A percentile compares a stretch with the other conserved stretches of the same genome.
Evolutionary conservation across 2,329 filamentous ascomycete species (phyloP).

Genomic region (Aureobasidium sp.): DNA sequence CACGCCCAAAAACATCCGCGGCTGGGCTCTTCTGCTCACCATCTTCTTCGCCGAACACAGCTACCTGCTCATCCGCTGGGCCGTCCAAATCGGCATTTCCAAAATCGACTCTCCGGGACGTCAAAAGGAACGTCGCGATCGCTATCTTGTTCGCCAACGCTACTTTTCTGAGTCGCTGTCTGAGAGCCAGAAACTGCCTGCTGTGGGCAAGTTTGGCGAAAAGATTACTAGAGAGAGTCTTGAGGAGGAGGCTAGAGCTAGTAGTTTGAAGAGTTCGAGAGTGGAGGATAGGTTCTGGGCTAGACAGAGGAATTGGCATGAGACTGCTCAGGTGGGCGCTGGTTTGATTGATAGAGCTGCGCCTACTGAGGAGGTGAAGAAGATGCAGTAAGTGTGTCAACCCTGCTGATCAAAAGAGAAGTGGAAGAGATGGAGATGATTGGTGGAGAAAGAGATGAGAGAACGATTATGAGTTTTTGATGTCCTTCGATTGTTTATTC

Average conservation of each 20-base stretch:
- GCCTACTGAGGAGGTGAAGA: constrained; percentile 13
- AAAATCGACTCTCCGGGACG: constrained; percentile 81
- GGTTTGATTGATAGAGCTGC: constrained; percentile 39
- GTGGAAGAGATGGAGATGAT: too few species aligned
- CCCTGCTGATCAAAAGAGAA: too few species aligned
- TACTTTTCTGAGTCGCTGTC: constrained; percentile 67
- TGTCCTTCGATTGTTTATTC: too few species aligned
- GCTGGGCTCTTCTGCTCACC: constrained; percentile 71
- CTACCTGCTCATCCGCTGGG: constrained; percentile 69
- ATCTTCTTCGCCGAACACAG: constrained; percentile 84
- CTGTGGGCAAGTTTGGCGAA: constrained; percentile 41
- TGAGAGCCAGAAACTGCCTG: constrained; percentile 38
- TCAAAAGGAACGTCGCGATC: constrained; percentile 74
- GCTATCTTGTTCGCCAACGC: constrained; percentile 70
- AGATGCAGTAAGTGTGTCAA: constrained; percentile 12
- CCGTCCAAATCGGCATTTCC: constrained; percentile 62
- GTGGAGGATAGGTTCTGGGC: constrained; percentile 46
- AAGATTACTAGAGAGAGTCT: constrained; percentile 58
- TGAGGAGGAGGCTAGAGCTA: constrained; percentile 47
- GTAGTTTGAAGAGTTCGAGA: constrained; percentile 33
- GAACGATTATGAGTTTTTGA: too few species aligned
- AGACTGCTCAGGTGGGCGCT: constrained; percentile 43
- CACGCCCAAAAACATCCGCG: constrained; percentile 60
- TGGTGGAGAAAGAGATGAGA: too few species aligned
- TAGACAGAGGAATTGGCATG: constrained; percentile 40